Evolutionary conservation across 1,139 yeast genomes (phyloP).

Genomic region (Lizanozyma gosingica): DNA sequence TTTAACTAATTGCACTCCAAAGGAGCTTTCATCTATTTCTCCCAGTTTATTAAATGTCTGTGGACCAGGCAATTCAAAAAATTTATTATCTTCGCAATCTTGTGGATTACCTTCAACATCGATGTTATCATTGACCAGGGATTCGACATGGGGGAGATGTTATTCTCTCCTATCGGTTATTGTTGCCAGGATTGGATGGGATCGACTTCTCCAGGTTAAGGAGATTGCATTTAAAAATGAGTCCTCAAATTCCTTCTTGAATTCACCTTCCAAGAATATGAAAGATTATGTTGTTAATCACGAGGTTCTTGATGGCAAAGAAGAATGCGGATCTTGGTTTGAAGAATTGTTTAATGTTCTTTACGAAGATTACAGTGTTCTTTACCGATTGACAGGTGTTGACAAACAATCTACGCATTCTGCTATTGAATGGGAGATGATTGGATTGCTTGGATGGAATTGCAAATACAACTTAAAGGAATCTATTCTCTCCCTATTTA

Average conservation of each 20-base stretch:
- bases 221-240: slow-evolving; percentile 12
- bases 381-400: slow-evolving; percentile 15
- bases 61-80: slow-evolving; percentile 22
- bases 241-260: not conserved
- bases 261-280: slow-evolving; percentile 1
- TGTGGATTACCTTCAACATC: slow-evolving; percentile 20
- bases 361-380: slow-evolving; percentile 30
- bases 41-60: slow-evolving; percentile 20
- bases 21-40: slow-evolving; percentile 31
- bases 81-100: slow-evolving; percentile 25
- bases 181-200: slow-evolving; percentile 36
- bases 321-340: slow-evolving; percentile 29
- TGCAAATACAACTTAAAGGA: slow-evolving; percentile 28
- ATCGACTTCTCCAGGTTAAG: slow-evolving; percentile 18
- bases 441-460: slow-evolving; percentile 17
- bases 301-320: slow-evolving; percentile 5
- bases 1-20: slow-evolving; percentile 21
- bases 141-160: slow-evolving; percentile 36
- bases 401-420: slow-evolving; percentile 19
- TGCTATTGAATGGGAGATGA: slow-evolving; percentile 35
- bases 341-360: slow-evolving; percentile 30
- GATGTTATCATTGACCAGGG: slow-evolving; percentile 24
- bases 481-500: slow-evolving; percentile 30
- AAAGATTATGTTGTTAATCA: slow-evolving; percentile 15
- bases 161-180: slow-evolving; percentile 31